Evolutionary conservation across 352 stramenopile species (phyloP), one percentile per base, ranked within the genome.

Genomic region (Pythium rhizo-oryzae): DNA sequence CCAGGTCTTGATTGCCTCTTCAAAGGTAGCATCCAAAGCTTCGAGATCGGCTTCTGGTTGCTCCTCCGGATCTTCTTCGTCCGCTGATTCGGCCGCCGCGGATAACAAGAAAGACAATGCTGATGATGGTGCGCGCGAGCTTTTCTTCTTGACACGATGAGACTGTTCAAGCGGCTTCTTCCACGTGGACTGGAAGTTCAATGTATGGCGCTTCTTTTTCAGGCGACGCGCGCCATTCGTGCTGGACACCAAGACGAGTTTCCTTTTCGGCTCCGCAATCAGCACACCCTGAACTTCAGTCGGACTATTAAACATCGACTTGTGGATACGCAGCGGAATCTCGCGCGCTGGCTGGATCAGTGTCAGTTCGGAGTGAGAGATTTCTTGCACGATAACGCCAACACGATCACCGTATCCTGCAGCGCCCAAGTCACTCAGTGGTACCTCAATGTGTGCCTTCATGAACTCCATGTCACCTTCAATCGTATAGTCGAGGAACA

Each of bases 201-300:
- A 70, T 28, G 79, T 74, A 72, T 96, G 89, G n/a, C 87, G 86
- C 64, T 94, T 94, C 72, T 96, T 96, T 64, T 95, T 96, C 24
- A 96, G 66, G 15, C 89, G 82, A 8, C 89, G 75, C 5, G 81
- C 79, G 12, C 84, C 88, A 30, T 84, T 92, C 11, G 80, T 78
- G 41, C 61, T 76, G 9, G 87, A 89, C 0, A 96, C 81, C 8
- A 93, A 70, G 72, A 94, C 80, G 21, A 94, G 62, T 59, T 93
- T 94, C n/a, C 87, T 84, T 62, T 92, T 94, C 8, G 80, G 71
- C 50, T 96, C 89, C 0, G 84, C 84, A 55, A 96, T 82, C 24
- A 96, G 50, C 61, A 95, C 81, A 8, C 84, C 85, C 30, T 93
- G 82, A 2, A 94, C 80, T 61, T 91, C 80, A 5, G 75, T 80